Conservation (phyloP, 306 rosid species). For the Urtica urens region DNA sequence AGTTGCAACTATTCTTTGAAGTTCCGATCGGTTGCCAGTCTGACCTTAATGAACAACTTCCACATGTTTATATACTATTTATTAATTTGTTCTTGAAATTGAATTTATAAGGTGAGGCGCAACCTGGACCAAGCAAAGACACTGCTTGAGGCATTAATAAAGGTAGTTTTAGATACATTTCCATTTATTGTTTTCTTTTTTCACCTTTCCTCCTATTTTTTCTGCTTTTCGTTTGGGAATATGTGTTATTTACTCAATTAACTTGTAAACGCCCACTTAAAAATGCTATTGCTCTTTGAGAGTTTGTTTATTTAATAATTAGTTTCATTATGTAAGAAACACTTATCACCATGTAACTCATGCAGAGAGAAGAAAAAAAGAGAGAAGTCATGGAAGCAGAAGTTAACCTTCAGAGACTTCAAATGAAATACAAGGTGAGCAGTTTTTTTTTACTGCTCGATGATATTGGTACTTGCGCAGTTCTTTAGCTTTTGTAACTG, state of each 20-base stretch:
- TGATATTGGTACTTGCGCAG: too few relatives aligned
- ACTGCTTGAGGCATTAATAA: slow-evolving; percentile 73
- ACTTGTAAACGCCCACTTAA: background rate
- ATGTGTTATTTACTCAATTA: too few relatives aligned
- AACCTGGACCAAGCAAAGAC: slow-evolving; percentile 97
- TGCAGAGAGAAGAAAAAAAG: slow-evolving; percentile 90
- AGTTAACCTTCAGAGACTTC: slow-evolving; percentile 84
- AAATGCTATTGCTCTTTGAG: background rate
- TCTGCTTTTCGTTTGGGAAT: background rate
- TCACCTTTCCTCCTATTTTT: background rate
- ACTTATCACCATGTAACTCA: slow-evolving; percentile 5
- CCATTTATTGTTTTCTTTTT: background rate
- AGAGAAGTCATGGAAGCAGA: slow-evolving; percentile 85
- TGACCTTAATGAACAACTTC: background rate
- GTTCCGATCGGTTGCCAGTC: background rate
- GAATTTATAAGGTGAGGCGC: slow-evolving; percentile 73
- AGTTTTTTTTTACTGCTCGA: background rate
- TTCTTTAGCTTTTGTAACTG: too few relatives aligned
- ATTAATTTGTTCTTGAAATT: slow-evolving; percentile 8
- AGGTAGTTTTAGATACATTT: slow-evolving; percentile 46
- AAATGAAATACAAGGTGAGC: slow-evolving; percentile 84
- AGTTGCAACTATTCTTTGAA: background rate
- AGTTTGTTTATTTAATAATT: background rate
- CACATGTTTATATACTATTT: background rate
- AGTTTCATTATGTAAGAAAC: background rate